Base-by-base conservation (phyloP, 306 rosid species). In the Prunus padus region DNA sequence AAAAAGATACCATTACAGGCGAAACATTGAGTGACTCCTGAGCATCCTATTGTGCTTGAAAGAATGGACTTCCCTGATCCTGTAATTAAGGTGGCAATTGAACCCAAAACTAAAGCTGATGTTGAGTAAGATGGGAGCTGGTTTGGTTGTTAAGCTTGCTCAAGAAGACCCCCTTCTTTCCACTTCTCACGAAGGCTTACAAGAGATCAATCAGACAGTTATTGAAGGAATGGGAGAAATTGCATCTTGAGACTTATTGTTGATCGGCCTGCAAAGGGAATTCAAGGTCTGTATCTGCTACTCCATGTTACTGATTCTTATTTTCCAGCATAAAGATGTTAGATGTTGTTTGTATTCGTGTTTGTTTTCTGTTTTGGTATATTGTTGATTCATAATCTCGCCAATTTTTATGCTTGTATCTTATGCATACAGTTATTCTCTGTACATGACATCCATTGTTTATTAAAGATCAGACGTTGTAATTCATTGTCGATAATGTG, bases 201-300 rank as follows among this genome's bases (percentile, higher is more conserved):
- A 95, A 73, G 99, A 95, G 93, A 81, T 90, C 73, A 95, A 95
- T 79, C 97, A 95, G 83, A 95, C 99, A 0, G 97, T 92, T 67
- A 95, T 95, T n/a, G 99, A 95, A 88, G 99, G 99, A 75, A 95
- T 95, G 99, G 99, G 99, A 68, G 99, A 95, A n/a, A 80, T 77
- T 95, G 84, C 99, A 95, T 85, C 99, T 95, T 62, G 99, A 95
- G 84, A 95, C n/a, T 95, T 75, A 95, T 92, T 79, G 97, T 95
- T 11, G 99, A 95, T 84, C 82, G 97, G 28, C 95, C n/a, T 95
- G 55, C 92, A 95, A 86, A 95, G 99, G 79, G 99, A 95, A 86
- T 95, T 75, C 68, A 92, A 95, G 97, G 98, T 94, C 60, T 73
- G 72, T 71, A 71, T 73, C 68, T 67, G 33, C 67, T 42, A 65